Conservation (phyloP, 257 asterid genomes). For the Marsdenia floribunda region DNA sequence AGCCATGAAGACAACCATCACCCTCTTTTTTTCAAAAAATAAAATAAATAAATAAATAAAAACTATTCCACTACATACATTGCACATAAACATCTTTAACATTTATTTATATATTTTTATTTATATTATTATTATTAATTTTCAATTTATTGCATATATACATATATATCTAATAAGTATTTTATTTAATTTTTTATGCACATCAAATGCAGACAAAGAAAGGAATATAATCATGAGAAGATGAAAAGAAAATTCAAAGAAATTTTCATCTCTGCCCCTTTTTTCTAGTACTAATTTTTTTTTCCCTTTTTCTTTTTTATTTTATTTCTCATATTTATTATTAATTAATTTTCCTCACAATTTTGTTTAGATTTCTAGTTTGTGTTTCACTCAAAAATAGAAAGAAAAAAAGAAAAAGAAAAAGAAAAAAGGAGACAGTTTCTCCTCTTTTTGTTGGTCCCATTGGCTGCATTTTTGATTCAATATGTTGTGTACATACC, state of each 20-base stretch:
- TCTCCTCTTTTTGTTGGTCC: constrained; percentile 1
- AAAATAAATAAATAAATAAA: background rate
- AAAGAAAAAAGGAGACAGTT: background rate
- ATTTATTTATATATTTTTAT: constrained; percentile 30
- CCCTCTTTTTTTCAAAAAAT: background rate
- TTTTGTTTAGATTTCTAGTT: background rate
- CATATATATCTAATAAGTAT: background rate
- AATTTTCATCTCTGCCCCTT: constrained; percentile 5
- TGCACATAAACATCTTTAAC: constrained; percentile 23
- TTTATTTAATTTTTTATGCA: constrained; percentile 9
- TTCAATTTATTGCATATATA: too few relatives aligned
- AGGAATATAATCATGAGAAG: constrained; percentile 26
- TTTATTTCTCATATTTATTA: too few relatives aligned
- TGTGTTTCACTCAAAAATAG: background rate
- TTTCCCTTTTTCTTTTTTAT: background rate
- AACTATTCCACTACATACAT: background rate
- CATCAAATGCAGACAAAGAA: constrained; percentile 43
- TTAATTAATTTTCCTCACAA: background rate
- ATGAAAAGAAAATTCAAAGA: constrained; percentile 13
- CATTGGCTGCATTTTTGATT: background rate
- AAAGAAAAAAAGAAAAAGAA: background rate
- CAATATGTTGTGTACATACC: background rate
- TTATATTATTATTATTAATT: constrained; percentile 18
- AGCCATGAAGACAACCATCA: constrained; percentile 20
- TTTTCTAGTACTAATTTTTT: too few relatives aligned